Conservation (phyloP, 257 asterid species). For the Solanum sparsipilum region DNA sequence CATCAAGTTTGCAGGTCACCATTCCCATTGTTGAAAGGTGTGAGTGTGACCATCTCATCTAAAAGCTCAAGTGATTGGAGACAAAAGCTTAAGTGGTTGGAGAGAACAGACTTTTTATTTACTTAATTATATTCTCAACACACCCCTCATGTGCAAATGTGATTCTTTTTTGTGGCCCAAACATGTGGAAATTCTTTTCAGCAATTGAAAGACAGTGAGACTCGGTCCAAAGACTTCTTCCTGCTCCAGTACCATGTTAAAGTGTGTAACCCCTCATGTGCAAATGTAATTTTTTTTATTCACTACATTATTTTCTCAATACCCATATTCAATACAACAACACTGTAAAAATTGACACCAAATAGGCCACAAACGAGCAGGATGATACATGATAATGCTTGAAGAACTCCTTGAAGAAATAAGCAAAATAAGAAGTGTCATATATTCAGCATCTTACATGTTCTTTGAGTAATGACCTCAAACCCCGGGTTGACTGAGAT, state of each 20-base stretch:
- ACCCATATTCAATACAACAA: neutral
- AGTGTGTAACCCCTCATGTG: neutral
- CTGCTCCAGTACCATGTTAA: neutral
- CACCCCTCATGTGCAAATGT: neutral
- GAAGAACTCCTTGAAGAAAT: conserved; percentile 3
- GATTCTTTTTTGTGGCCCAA: neutral
- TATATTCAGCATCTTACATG: conserved; percentile 49
- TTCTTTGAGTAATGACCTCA: conserved; percentile 78
- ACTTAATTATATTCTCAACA: neutral
- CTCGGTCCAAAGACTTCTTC: neutral
- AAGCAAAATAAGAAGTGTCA: neutral
- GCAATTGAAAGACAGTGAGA: neutral
- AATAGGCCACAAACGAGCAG: neutral
- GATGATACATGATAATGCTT: neutral
- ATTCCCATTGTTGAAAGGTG: neutral
- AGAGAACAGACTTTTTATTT: neutral
- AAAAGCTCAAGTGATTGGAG: neutral
- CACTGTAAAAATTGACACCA: neutral
- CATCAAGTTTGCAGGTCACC: neutral
- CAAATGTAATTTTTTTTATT: too few relatives aligned
- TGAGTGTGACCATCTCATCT: neutral
- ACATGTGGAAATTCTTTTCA: neutral
- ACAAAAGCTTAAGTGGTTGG: neutral
- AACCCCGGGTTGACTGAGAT: conserved; percentile 80
- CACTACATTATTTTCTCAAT: neutral